Percentiles rank a stretch among this genome's conserved stretches.
Conservation (phyloP, 2,329 filamentous ascomycete species). For the Elsinoe ampelina region DNA sequence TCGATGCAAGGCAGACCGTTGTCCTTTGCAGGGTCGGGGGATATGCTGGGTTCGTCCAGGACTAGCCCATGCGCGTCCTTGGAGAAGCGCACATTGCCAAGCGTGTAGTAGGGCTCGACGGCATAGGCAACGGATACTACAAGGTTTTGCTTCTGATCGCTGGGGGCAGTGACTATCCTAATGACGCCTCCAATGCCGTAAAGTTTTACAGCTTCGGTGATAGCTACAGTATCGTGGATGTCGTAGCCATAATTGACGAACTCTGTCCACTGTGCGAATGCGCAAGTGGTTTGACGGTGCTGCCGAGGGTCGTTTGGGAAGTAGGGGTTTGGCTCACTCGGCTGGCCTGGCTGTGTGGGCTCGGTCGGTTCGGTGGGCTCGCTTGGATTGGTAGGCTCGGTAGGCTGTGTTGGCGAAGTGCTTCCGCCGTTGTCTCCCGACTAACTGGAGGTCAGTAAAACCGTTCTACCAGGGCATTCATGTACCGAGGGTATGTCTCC, state of each 20-base stretch:
- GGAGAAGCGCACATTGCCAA: neutral
- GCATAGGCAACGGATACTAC: constrained; percentile 4
- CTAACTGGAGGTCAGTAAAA: neutral
- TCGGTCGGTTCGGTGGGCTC: neutral
- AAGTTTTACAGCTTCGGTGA: neutral
- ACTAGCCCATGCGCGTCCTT: neutral
- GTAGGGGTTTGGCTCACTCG: neutral
- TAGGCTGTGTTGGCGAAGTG: neutral
- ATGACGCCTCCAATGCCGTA: neutral
- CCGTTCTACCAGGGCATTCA: no score
- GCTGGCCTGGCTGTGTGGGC: neutral
- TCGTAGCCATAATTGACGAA: neutral
- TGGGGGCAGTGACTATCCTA: neutral
- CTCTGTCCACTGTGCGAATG: neutral
- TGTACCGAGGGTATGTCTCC: no score
- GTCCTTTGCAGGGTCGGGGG: constrained; percentile 1
- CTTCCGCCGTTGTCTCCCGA: neutral
- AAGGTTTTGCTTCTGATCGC: neutral
- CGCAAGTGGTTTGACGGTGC: constrained; percentile 4
- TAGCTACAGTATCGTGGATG: neutral
- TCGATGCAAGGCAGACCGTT: constrained; percentile 1
- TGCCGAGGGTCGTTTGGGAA: neutral
- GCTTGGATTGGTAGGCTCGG: neutral
- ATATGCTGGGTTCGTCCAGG: neutral
- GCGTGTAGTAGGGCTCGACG: neutral